Percentiles rank a stretch among this genome's conserved stretches.
phyloP scores from a whole-genome alignment of 2,329 filamentous ascomycete genomes.

The Sordariomycetes sp. region DNA sequence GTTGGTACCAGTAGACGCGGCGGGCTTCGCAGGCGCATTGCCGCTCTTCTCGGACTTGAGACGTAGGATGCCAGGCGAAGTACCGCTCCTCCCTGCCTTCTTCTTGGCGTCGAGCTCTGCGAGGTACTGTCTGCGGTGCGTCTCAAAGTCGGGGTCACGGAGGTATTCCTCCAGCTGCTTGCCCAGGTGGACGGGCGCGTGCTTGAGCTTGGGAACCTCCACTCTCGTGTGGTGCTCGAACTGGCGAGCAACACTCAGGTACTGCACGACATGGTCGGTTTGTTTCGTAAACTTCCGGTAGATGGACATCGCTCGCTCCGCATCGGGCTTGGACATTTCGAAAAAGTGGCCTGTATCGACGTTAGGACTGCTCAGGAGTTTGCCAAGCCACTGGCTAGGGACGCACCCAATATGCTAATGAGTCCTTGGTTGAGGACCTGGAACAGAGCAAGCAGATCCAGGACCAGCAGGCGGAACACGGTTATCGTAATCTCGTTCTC shows the following conservation, averaged over 20 bases:
- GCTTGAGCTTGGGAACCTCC: slow-evolving; percentile 93
- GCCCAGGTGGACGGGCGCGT: slow-evolving; percentile 84
- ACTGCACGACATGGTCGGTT: slow-evolving; percentile 86
- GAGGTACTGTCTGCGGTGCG: slow-evolving; percentile 82
- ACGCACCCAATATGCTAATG: slow-evolving; percentile 84
- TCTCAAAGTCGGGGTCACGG: slow-evolving; percentile 87
- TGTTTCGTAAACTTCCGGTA: slow-evolving; percentile 87
- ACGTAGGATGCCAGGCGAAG: slow-evolving; percentile 17
- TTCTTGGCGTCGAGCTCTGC: slow-evolving; percentile 69
- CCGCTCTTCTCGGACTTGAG: slow-evolving; percentile 20
- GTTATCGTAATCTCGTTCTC: slow-evolving; percentile 96
- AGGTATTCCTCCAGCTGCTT: slow-evolving; percentile 89
- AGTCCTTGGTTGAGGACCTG: slow-evolving; percentile 93
- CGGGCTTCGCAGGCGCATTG: slow-evolving; percentile 17
- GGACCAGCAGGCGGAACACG: slow-evolving; percentile 79
- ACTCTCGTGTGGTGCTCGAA: slow-evolving; percentile 87
- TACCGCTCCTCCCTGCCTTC: slow-evolving; percentile 22
- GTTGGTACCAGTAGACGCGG: slow-evolving; percentile 13
- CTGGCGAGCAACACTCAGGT: slow-evolving; percentile 72
- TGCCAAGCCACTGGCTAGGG: neutral
- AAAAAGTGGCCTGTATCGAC: slow-evolving; percentile 71
- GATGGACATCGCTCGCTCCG: slow-evolving; percentile 79
- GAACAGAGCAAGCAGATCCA: slow-evolving; percentile 82
- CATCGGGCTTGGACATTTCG: slow-evolving; percentile 91
- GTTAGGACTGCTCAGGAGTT: neutral